Conservation (phyloP, 2,329 filamentous ascomycete species). For the Fusarium cicatricum region DNA sequence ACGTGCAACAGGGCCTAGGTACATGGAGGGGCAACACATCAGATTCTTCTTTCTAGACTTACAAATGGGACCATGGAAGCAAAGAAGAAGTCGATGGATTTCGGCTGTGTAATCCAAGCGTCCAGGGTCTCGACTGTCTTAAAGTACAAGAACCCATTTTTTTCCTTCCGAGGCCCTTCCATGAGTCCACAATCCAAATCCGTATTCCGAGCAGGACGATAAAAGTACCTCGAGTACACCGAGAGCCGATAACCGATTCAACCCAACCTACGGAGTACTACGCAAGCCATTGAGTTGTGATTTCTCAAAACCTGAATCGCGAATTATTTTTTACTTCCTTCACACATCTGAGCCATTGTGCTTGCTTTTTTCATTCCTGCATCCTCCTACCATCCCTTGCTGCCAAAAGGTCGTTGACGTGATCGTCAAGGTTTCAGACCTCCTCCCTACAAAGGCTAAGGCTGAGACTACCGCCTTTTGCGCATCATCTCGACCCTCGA, state of each 20-base stretch:
- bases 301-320: conserved; percentile 15
- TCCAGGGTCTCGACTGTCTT: conserved; percentile 18
- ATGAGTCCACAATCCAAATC: conserved; percentile 28
- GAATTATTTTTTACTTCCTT: conserved; percentile 30
- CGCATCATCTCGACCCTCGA: conserved; percentile 32
- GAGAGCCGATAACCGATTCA: conserved; percentile 35
- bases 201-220: conserved; percentile 8
- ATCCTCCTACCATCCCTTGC: conserved; percentile 15
- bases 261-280: too few species aligned
- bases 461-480: conserved; percentile 19
- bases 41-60: conserved; percentile 8
- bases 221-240: conserved; percentile 28
- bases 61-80: conserved; percentile 22
- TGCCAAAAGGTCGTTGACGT: conserved; percentile 32
- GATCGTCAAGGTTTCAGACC: conserved; percentile 32
- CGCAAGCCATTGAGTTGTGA: neutral
- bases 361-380: neutral
- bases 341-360: conserved; percentile 1
- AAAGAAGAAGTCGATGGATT: conserved; percentile 10
- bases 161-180: conserved; percentile 21
- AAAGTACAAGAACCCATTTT: conserved; percentile 21
- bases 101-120: conserved; percentile 10
- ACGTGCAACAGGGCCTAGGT: too few species aligned
- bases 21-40: conserved; percentile 12
- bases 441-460: conserved; percentile 11